Base-by-base conservation (phyloP, 306 rosid genomes). In the Canavalia gladiata region DNA sequence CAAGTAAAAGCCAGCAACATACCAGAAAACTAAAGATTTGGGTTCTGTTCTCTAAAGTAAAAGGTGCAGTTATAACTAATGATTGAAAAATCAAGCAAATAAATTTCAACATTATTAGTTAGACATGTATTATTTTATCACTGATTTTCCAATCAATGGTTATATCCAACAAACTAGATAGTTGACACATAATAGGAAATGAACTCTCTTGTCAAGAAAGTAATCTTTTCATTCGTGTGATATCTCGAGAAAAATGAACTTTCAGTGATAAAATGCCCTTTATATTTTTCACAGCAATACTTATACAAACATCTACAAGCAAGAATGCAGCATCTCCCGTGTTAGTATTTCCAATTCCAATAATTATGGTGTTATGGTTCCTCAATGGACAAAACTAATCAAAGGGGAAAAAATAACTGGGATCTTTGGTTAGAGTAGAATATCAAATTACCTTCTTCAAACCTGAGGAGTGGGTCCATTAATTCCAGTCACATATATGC, bases 241-340 rank as follows among this genome's bases (percentile, higher is more conserved):
- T 80, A 52, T 37, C 72, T 80, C 45, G 8, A 62, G 4, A 60
- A 76, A 80, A 71, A 34, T 29, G 68, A 56, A 63, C 73, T 59
- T 73, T 67, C 65, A 43, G 45, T 1, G 3, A 72, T 33, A 35
- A 25, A 72, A n/a, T 1, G 35, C 70, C 33, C 7, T 60, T 54
- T 0, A 11, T 3, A 68, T 43, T n/a, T 55, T 55, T 18, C 42
- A 65, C 52, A 69, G 72, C 13, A 5, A 64, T 47, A 65, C 43
- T 72, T 50, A 10, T 31, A 76, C 74, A 73, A 68, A 67, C 74
- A 82, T 82, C 25, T 82, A 75, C 84, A 78, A 7, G 46, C 84
- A 82, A 7, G 45, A 77, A 55, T 68, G 62, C 58, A 54, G 72
- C 13, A 73, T 74, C 75, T 69, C 64, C 66, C 31, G 7, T 46